A percentile compares a stretch with the other conserved stretches of the same genome.
Evolutionary conservation across 495 filamentous ascomycete species (phyloP).

Genomic region (Polyplosphaeria fusca): DNA sequence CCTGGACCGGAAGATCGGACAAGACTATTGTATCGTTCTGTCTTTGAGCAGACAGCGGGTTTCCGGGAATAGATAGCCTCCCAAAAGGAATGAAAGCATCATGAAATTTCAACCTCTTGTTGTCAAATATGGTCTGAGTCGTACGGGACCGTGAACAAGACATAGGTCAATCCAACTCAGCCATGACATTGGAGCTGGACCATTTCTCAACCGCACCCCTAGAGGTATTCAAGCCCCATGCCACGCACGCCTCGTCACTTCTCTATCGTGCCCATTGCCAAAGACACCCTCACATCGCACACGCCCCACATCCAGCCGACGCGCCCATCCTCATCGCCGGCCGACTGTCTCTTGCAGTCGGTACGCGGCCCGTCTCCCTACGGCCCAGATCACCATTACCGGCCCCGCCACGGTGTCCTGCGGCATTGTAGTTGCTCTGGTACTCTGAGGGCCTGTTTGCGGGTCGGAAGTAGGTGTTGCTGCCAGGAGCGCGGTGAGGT

Average conservation of each 20-base stretch:
- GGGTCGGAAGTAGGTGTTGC: conserved; percentile 20
- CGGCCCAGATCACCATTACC: background rate
- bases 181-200: too few species aligned
- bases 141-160: too few species aligned
- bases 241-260: background rate
- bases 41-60: too few species aligned
- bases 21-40: too few species aligned
- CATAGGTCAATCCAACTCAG: too few species aligned
- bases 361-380: conserved; percentile 9
- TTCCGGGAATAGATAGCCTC: too few species aligned
- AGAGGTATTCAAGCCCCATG: too few species aligned
- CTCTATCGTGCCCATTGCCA: background rate
- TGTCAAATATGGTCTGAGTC: too few species aligned
- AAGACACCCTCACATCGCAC: background rate
- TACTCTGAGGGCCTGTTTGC: conserved; percentile 2
- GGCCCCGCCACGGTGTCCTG: background rate
- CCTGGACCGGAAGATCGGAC: too few species aligned
- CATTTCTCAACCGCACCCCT: too few species aligned
- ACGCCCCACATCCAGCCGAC: conserved; percentile 21
- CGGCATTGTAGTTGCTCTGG: conserved; percentile 2
- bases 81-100: too few species aligned
- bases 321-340: conserved; percentile 15
- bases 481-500: conserved; percentile 8
- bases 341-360: conserved; percentile 3
- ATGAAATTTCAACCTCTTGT: too few species aligned